Conservation (phyloP, 306 rosid species). For the Cucurbita moschata region DNA sequence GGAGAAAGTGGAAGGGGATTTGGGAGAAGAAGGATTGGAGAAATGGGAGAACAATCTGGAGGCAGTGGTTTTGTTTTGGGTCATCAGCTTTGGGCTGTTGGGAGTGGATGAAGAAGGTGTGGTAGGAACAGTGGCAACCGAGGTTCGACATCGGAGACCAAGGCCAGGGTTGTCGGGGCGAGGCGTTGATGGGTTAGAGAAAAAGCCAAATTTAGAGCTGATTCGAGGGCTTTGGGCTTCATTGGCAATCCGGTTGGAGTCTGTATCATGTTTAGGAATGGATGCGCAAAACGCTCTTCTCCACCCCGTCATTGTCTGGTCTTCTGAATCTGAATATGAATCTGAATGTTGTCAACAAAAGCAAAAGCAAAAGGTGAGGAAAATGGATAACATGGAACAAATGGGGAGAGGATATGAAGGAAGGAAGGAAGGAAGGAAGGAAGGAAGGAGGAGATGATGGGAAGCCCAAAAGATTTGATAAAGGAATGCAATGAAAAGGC, state of each 20-base stretch:
- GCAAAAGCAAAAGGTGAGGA: background rate
- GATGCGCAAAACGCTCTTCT: conserved; percentile 93
- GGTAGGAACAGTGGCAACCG: conserved; percentile 18
- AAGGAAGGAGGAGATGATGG: too few species aligned
- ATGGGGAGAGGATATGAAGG: background rate
- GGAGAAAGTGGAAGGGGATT: conserved; percentile 75
- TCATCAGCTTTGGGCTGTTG: conserved; percentile 54
- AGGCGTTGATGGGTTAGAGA: conserved; percentile 80
- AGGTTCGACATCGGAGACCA: conserved; percentile 69
- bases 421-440: too few species aligned
- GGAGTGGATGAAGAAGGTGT: conserved; percentile 33
- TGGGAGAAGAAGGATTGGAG: conserved; percentile 65
- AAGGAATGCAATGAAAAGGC: conserved; percentile 28
- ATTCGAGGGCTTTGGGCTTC: conserved; percentile 44
- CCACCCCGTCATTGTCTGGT: conserved; percentile 56
- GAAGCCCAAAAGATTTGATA: background rate
- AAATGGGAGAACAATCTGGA: conserved; percentile 36
- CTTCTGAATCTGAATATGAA: too few species aligned
- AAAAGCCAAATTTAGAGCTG: conserved; percentile 61
- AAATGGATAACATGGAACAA: background rate
- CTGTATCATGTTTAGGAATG: conserved; percentile 38
- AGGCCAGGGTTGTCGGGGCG: conserved; percentile 30
- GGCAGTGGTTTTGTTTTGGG: conserved; percentile 17
- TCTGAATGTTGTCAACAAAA: background rate
- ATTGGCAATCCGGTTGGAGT: conserved; percentile 27